These are phyloP conservation scores for Candida railenensis DNA, from an alignment of 805 yeast species.

Conservation along the genomic window DNA sequence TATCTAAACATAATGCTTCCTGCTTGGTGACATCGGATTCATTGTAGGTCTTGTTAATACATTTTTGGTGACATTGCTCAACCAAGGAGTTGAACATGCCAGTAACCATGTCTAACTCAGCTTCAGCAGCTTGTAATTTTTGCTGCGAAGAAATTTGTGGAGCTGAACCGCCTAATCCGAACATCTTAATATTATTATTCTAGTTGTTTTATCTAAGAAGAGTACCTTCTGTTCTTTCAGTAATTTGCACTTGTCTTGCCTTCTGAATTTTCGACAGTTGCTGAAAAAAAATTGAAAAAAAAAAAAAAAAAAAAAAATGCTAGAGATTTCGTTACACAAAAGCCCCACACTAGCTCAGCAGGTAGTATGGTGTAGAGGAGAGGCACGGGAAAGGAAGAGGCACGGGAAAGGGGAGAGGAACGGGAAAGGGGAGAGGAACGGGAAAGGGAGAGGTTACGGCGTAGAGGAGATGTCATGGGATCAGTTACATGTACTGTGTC, in stretches of 20 bases:
- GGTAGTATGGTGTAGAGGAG: no score
- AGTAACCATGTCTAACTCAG: conserved; percentile 95
- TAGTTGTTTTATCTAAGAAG: not conserved
- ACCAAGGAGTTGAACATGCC: conserved; percentile 95
- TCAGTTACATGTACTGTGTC: no score
- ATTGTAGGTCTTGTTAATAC: conserved; percentile 64
- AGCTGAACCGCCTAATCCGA: conserved; percentile 74
- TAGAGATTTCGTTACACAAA: no score
- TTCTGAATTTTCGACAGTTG: no score
- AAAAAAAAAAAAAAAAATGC: no score
- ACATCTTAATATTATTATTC: conserved; percentile 40
- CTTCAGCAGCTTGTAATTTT: conserved; percentile 88
- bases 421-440: no score
- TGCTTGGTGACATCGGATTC: conserved; percentile 76
- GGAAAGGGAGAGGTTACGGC: no score
- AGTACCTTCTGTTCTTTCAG: not conserved
- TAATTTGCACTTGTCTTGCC: not conserved
- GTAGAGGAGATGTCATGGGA: no score
- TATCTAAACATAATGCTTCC: conserved; percentile 86
- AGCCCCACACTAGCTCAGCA: no score
- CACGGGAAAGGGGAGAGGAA: no score
- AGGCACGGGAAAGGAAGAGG: no score
- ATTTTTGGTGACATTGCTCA: conserved; percentile 84
- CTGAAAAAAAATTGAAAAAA: no score
- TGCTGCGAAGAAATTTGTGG: conserved; percentile 75